phyloP scores from a whole-genome alignment of 192 early-diverging fungal genomes.

The Jimgerdemannia lactiflua region DNA sequence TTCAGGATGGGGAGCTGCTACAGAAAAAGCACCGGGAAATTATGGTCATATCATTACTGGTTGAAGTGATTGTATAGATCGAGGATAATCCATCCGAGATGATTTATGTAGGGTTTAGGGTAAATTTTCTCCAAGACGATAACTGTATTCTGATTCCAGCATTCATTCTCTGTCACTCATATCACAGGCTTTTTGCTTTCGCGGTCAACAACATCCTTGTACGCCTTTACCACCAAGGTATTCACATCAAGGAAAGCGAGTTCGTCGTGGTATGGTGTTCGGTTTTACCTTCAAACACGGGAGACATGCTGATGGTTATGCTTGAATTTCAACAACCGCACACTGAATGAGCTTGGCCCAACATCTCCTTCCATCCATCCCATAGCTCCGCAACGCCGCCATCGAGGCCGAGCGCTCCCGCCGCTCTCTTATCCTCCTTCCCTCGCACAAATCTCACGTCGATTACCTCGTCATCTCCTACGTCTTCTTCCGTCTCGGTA shows the following conservation, averaged over 20 bases:
- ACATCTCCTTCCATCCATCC: background rate
- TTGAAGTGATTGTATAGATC: background rate
- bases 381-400: constrained; percentile 51
- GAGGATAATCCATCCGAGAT: background rate
- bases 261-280: constrained; percentile 55
- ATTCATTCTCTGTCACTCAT: background rate
- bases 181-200: constrained; percentile 63
- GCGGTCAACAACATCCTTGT: constrained; percentile 69
- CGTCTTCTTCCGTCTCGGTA: constrained; percentile 69
- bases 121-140: background rate
- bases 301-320: background rate
- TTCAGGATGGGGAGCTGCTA: too few relatives aligned
- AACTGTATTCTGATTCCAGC: background rate
- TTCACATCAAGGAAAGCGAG: constrained; percentile 80
- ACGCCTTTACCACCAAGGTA: constrained; percentile 82
- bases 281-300: background rate
- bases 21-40: too few relatives aligned
- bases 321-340: too few relatives aligned
- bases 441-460: constrained; percentile 85
- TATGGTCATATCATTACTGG: too few relatives aligned
- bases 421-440: constrained; percentile 74
- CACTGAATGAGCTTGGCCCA: background rate
- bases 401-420: constrained; percentile 56
- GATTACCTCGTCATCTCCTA: constrained; percentile 83
- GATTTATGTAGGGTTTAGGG: background rate